Evolutionary conservation across 208 protist species (phyloP), one percentile per base, ranked within the genome.

Genomic region (Herpetomonas tarakana): DNA sequence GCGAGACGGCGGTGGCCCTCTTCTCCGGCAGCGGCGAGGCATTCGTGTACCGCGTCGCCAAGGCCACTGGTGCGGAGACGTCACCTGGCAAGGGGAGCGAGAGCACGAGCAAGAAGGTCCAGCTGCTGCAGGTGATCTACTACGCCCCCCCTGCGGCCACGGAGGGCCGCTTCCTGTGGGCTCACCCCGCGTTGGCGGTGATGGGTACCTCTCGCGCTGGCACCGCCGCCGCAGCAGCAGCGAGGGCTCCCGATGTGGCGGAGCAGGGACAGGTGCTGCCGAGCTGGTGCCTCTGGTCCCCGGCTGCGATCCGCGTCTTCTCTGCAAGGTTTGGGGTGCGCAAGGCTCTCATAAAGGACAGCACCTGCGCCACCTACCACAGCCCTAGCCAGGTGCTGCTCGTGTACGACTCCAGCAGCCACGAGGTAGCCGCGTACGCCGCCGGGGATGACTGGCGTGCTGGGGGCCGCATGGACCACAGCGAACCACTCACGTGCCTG

Each of bases 1-100:
- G 46, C 4, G 18, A 16, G 1, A 49, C 66, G 41, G 9, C 4
- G 18, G 44, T 41, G 30, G 14, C 65, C 26, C 39, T 83, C 26
- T 80, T 85, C 52, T 74, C 65, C 22, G 67, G 55, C 19, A 63
- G 62, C 26, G 78, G 78, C 9, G 61, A 63, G 7, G 57, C 76
- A 38, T 52, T 62, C 16, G 60, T 62, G 12, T 76, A 74, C 38
- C 54, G 38, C 7, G 39, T 76, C 19, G 21, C 31, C 7, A 25
- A 51, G 22, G 41, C 26, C 1, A n/a, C 22, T 16, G 24, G 44
- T 16, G 38, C 19, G 4, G 45, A 1, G 41, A 56, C 49, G 45
- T 16, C 52, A 6, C 19, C 12, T 18, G 29, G 18, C 24, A 55
- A 25, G n/a, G n/a, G n/a, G 14, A 16, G n/a, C 11, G 58, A 14